Conservation (phyloP, 352 stramenopile genomes). For the Phytophthora sansomeana region DNA sequence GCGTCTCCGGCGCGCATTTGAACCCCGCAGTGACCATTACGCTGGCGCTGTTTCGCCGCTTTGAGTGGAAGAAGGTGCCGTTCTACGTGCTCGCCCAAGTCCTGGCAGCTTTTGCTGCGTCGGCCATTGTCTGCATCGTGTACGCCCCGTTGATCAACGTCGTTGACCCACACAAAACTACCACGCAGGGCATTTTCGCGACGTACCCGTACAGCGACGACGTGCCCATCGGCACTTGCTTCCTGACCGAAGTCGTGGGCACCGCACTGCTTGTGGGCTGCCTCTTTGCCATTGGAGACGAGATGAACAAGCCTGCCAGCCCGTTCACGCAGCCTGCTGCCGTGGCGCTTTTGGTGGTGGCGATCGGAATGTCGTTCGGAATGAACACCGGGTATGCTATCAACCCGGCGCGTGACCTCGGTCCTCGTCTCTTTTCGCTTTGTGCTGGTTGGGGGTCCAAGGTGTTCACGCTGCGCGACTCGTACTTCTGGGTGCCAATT, state of each 20-base stretch:
- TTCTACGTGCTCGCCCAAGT: constrained; percentile 47
- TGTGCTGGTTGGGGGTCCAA: constrained; percentile 48
- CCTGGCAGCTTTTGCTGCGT: constrained; percentile 48
- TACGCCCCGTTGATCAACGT: constrained; percentile 55
- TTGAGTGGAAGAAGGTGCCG: constrained; percentile 49
- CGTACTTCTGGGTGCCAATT: constrained; percentile 72
- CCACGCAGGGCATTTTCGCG: constrained; percentile 54
- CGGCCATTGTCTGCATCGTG: constrained; percentile 52
- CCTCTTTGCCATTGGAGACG: constrained; percentile 63
- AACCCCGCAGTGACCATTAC: constrained; percentile 66
- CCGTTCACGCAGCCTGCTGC: constrained; percentile 48
- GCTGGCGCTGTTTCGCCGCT: constrained; percentile 51
- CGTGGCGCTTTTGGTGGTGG: constrained; percentile 57
- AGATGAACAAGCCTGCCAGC: constrained; percentile 60
- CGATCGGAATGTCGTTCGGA: constrained; percentile 72
- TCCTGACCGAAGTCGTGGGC: constrained; percentile 69
- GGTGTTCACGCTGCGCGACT: constrained; percentile 44
- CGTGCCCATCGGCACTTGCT: constrained; percentile 55
- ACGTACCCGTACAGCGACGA: constrained; percentile 57
- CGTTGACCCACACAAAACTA: constrained; percentile 48
- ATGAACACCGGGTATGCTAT: constrained; percentile 78
- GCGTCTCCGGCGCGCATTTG: constrained; percentile 55
- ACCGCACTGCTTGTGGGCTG: constrained; percentile 61
- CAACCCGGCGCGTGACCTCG: constrained; percentile 66
- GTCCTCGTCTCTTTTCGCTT: constrained; percentile 49